Conservation (phyloP, 192 early-diverging fungal species). For the Mortierella alpina region DNA sequence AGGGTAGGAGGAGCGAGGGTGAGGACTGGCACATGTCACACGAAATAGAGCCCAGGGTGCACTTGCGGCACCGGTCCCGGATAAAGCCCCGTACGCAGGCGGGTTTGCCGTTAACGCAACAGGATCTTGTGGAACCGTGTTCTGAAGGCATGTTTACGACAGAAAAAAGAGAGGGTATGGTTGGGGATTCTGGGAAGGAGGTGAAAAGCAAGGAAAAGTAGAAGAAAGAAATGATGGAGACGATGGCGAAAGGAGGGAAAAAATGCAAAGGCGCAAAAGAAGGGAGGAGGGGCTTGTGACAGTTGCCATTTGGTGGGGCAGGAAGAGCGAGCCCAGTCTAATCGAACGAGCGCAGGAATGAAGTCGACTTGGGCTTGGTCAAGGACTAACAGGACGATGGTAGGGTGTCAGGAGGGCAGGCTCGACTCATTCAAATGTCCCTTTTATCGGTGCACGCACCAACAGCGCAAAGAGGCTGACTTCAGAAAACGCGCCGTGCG, state of each 20-base stretch:
- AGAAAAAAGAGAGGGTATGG: neutral
- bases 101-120: constrained; percentile 9
- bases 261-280: constrained; percentile 9
- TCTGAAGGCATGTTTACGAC: neutral
- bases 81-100: constrained; percentile 29
- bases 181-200: neutral
- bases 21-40: constrained; percentile 17
- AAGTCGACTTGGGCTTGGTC: no score
- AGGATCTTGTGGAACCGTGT: neutral
- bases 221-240: constrained; percentile 4
- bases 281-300: neutral
- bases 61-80: constrained; percentile 28
- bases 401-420: no score
- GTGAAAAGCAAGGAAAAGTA: neutral
- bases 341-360: no score
- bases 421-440: no score
- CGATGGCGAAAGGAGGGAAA: neutral
- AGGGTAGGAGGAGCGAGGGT: neutral
- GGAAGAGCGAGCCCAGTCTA: no score
- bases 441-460: no score
- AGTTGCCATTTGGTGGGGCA: no score
- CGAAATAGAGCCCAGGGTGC: constrained; percentile 14
- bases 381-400: no score
- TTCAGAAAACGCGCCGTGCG: no score
- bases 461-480: no score